These are phyloP conservation scores for Carallia brachiata DNA, from an alignment of 345 rosid genomes.

Conservation along the genomic window DNA sequence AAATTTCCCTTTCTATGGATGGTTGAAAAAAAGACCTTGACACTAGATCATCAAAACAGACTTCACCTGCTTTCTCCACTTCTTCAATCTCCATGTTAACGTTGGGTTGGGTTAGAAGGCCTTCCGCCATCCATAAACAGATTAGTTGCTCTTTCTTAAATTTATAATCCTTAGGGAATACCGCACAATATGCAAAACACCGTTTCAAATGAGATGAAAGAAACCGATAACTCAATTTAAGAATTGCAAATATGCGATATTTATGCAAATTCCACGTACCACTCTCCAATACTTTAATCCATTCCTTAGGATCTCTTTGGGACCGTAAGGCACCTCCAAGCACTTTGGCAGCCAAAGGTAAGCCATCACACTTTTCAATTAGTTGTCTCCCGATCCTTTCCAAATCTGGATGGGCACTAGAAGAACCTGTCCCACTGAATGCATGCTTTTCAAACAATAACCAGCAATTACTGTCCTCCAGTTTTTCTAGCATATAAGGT, in stretches of 20 bases:
- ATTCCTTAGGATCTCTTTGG: not conserved
- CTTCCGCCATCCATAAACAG: slow-evolving; percentile 25
- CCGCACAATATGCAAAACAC: slow-evolving; percentile 24
- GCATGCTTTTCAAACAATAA: slow-evolving; percentile 8
- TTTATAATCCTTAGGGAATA: slow-evolving; percentile 12
- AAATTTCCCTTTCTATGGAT: not conserved
- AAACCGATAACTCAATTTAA: slow-evolving; percentile 17
- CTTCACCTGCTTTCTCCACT: not conserved
- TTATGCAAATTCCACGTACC: not conserved
- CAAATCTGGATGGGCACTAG: not conserved
- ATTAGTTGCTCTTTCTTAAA: slow-evolving; percentile 14
- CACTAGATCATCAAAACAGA: slow-evolving; percentile 15
- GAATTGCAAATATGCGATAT: slow-evolving; percentile 6
- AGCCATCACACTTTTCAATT: slow-evolving; percentile 9
- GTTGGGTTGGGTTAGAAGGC: not conserved
- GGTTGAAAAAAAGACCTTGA: slow-evolving; percentile 21
- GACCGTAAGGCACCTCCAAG: slow-evolving; percentile 9
- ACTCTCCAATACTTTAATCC: slow-evolving; percentile 12
- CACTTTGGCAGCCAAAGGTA: slow-evolving; percentile 20
- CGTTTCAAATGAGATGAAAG: slow-evolving; percentile 22
- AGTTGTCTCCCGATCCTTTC: slow-evolving; percentile 11
- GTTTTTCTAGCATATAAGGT: not conserved
- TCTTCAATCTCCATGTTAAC: not conserved
- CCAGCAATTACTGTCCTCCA: slow-evolving; percentile 13
- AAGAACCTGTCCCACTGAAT: not conserved